Evolutionary conservation across 2,329 filamentous ascomycete genomes (phyloP).

Genomic region (Zymoseptoria ardabiliae): DNA sequence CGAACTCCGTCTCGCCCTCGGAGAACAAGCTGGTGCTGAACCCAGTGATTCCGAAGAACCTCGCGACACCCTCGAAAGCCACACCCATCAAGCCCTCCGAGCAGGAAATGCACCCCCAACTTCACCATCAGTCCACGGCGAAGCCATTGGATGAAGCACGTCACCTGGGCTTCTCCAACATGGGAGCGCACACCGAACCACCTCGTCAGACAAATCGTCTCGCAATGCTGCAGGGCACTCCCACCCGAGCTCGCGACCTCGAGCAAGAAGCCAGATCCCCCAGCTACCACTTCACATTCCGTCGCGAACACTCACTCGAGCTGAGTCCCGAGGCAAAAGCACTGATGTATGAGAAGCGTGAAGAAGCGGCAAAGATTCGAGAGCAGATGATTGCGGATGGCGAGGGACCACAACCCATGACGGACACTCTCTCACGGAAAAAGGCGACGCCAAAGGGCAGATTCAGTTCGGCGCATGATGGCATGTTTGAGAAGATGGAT

Average conservation of each 20-base stretch:
- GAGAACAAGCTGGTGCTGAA: constrained; percentile 4
- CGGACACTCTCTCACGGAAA: constrained; percentile 49
- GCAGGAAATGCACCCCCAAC: constrained; percentile 88
- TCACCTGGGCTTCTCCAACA: constrained; percentile 72
- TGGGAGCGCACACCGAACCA: constrained; percentile 51
- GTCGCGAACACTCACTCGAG: constrained; percentile 46
- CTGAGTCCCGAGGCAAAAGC: constrained; percentile 56
- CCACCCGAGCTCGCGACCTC: constrained; percentile 41
- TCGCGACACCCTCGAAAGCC: constrained; percentile 53
- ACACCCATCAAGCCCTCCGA: constrained; percentile 62
- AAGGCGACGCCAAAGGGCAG: constrained; percentile 76
- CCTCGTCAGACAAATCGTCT: constrained; percentile 36
- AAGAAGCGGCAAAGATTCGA: constrained; percentile 65
- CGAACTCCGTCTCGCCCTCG: constrained; percentile 22
- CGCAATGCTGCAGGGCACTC: constrained; percentile 50
- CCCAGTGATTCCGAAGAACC: constrained; percentile 17
- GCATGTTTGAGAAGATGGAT: constrained; percentile 94
- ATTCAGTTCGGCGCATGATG: constrained; percentile 79
- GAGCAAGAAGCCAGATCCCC: constrained; percentile 42
- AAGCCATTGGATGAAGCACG: constrained; percentile 72
- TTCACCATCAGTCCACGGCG: constrained; percentile 65
- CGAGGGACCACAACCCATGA: constrained; percentile 41
- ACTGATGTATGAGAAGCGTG: constrained; percentile 60
- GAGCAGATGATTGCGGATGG: constrained; percentile 57
- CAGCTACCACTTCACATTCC: constrained; percentile 59